These are phyloP conservation scores for Verticillium nonalfalfae DNA, from an alignment of 2,329 filamentous ascomycete species.

Conservation along the genomic window DNA sequence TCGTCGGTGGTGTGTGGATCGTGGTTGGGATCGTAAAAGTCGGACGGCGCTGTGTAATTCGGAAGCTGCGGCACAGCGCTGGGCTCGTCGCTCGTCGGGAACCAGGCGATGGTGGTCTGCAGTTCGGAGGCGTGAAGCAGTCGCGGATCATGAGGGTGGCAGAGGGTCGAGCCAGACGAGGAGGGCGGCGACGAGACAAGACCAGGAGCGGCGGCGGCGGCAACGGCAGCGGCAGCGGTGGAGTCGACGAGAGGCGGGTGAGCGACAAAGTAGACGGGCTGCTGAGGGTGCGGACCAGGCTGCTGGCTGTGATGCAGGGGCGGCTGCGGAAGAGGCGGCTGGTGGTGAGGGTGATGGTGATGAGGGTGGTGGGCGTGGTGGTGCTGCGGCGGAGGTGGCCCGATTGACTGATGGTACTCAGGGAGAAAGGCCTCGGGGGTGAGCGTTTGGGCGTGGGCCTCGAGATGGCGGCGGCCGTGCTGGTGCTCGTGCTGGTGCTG, in stretches of 20 bases:
- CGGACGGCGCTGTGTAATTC: neutral
- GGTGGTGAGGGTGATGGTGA: neutral
- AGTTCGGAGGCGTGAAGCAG: slow-evolving; percentile 7
- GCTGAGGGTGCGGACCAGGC: neutral
- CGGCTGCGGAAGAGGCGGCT: neutral
- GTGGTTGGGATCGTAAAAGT: neutral
- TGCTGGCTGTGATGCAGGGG: neutral
- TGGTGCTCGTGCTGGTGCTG: neutral
- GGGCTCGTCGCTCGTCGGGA: neutral
- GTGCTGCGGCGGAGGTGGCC: neutral
- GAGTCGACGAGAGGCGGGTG: neutral
- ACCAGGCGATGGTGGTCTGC: slow-evolving; percentile 1
- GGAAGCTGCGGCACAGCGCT: neutral
- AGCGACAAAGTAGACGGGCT: neutral
- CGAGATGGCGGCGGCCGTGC: neutral
- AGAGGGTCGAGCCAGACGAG: neutral
- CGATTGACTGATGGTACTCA: neutral
- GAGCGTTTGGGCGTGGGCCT: neutral
- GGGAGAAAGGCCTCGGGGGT: neutral
- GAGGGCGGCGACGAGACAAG: neutral
- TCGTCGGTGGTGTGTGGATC: neutral
- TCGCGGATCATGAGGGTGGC: slow-evolving; percentile 11
- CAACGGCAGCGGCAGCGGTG: neutral
- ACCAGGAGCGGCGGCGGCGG: no score
- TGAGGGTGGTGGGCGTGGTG: neutral